Conservation (phyloP, 2,329 filamentous ascomycete species). For the Drechslerella dactyloides region DNA sequence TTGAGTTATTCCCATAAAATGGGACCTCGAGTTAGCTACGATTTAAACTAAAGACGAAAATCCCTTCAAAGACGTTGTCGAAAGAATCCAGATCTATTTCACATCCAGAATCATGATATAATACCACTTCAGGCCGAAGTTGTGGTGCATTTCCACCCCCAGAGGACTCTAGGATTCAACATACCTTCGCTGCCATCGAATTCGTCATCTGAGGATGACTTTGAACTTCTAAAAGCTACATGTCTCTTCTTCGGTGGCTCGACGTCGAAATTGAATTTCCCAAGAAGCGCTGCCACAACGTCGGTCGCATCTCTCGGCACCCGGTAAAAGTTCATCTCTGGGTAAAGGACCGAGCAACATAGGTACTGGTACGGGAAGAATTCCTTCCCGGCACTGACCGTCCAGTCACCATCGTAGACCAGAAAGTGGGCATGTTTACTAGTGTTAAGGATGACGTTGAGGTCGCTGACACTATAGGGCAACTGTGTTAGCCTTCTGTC, state of each 20-base stretch:
- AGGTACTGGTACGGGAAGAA: constrained; percentile 36
- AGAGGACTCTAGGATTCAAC: neutral
- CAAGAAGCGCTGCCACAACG: constrained; percentile 21
- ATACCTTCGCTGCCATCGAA: constrained; percentile 3
- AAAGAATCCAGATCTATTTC: too few species aligned
- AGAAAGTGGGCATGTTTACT: constrained; percentile 33
- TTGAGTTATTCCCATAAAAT: neutral
- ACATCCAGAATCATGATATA: too few species aligned
- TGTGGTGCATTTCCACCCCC: too few species aligned
- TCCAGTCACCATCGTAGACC: constrained; percentile 43
- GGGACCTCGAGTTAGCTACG: too few species aligned
- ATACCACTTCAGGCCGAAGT: too few species aligned
- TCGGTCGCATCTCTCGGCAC: constrained; percentile 24
- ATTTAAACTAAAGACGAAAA: too few species aligned
- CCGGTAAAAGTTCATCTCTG: constrained; percentile 34
- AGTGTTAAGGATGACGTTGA: constrained; percentile 22
- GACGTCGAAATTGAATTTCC: constrained; percentile 23
- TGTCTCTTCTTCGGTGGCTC: constrained; percentile 17
- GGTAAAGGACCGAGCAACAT: constrained; percentile 39
- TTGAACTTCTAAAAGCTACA: constrained; percentile 25
- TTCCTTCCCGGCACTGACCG: constrained; percentile 17
- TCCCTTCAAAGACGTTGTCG: too few species aligned
- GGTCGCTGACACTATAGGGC: constrained; percentile 11
- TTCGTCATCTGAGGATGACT: constrained; percentile 2
- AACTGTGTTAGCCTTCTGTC: neutral